Base-by-base conservation (phyloP, 2,329 filamentous ascomycete genomes). In the Ophiostoma triangulosporum region DNA sequence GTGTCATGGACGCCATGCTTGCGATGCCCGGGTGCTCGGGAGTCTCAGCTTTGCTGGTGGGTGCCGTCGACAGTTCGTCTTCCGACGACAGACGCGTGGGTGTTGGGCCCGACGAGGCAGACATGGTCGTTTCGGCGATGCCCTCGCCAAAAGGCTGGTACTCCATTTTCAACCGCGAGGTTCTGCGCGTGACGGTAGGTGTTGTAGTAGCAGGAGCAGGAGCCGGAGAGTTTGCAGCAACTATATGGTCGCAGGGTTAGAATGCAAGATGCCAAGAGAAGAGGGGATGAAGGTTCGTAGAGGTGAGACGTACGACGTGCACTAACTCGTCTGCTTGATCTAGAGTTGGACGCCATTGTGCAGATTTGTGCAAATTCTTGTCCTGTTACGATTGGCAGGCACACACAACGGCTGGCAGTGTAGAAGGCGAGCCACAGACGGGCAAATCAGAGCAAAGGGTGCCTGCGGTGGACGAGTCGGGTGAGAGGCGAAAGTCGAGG, bases 41-140 rank as follows among this genome's bases (percentile, higher is more conserved):
- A 1, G 69, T 72, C 7, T 67, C 64, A 12, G 65, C 64, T 58
- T 64, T 64, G 58, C 70, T 73, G 22, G 72, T 73, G 27, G 69
- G 64, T 3, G 71, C 69, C 7, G 72, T 74, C 14, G 66, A 66
- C 55, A 67, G 66, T 26, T 69, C 70, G 56, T 66, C 68, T 20
- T 67, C 68, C 4, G 65, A 65, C 5, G 58, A 61, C 20, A 60
- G 62, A 20, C 60, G 60, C 15, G 65, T 60, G 8, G 67, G 66
- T 6, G 69, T 69, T 8, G 66, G 60, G 17, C 63, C 62, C 2
- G 68, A 64, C 7, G 70, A 70, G 17, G 58, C 55, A 29, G 69
- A 68, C 20, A 65, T 63, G 51, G 57, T 60, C 55, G 56, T 60
- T 27, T 51, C 29, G 57, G 55, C 6, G 55, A 56, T 51, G 64